Percentiles rank a stretch among this genome's conserved stretches.
Evolutionary conservation across 1,139 yeast species (phyloP).

Genomic region (Zygosaccharomyces pseudobailii): DNA sequence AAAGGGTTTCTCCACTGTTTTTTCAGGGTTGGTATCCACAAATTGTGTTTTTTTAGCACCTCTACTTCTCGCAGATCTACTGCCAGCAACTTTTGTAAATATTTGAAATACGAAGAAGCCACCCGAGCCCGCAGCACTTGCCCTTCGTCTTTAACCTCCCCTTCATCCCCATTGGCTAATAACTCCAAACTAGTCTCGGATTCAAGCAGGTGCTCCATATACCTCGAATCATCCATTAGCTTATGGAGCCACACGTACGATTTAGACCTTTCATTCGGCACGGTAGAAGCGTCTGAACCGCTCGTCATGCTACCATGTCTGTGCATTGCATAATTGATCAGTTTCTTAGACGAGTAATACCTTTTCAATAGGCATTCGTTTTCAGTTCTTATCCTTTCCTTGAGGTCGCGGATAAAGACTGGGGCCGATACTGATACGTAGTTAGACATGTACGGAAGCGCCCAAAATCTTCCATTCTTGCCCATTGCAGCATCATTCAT

Average conservation of each 20-base stretch:
- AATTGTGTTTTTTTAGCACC: conserved; percentile 22
- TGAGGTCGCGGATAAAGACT: conserved; percentile 5
- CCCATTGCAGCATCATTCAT: neutral
- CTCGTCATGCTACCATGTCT: conserved; percentile 23
- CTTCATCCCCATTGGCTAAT: conserved; percentile 3
- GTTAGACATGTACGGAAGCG: conserved; percentile 9
- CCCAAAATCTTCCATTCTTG: neutral
- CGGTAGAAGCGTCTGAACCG: conserved; percentile 16
- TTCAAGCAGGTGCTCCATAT: conserved; percentile 16
- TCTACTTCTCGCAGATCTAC: conserved; percentile 19
- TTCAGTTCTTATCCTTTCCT: conserved; percentile 12
- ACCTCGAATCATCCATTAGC: conserved; percentile 14
- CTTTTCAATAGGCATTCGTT: conserved; percentile 19
- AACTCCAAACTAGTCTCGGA: conserved; percentile 1
- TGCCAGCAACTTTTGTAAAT: conserved; percentile 24
- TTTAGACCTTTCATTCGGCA: conserved; percentile 14
- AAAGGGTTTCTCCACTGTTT: conserved; percentile 12
- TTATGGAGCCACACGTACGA: conserved; percentile 12
- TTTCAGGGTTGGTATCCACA: conserved; percentile 26
- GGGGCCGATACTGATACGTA: conserved; percentile 10
- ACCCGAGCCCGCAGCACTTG: conserved; percentile 6
- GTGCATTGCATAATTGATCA: conserved; percentile 7
- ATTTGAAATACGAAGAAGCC: conserved; percentile 23
- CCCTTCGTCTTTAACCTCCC: conserved; percentile 7
- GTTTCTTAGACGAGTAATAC: conserved; percentile 19